Evolutionary conservation across 2,329 filamentous ascomycete species (phyloP), one percentile per base, ranked within the genome.

Genomic region (Phaeosphaeria sp.): DNA sequence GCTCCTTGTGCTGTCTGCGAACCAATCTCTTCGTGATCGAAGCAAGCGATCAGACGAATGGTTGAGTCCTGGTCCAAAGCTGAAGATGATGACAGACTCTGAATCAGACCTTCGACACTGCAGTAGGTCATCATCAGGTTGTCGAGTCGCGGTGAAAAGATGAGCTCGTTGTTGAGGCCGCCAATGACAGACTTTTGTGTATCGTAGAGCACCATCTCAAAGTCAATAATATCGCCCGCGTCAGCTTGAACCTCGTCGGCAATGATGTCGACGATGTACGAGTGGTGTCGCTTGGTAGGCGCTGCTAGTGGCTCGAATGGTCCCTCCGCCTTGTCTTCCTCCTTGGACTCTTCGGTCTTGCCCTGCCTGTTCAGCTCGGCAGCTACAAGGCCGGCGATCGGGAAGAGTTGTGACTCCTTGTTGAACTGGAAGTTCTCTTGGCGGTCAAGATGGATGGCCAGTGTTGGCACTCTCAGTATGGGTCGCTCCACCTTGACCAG

Each of bases 71-170:
- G 79, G 44, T 92, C 87, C 25, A 98, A 85, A 6, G 89, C 85
- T 3, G 83, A 80, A 13, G 86, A 76, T 2, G 86, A 83, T 20
- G 83, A 79, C 24, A 96, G 81, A 0, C 94, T 97, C 63, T 89
- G 85, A 69, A 98, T 92, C 55, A 99, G 83, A 55, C 92, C 93
- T 78, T 90, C 86, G 53, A 95, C 88, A 64, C 91, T 90, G 81
- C 95, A 98, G 82, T 93, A 98, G 9, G 94, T 96, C 91, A 96
- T 97, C 79, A 92, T 91, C 17, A 97, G 84, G 78, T 99, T 99
- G 81, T 99, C 95, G 54, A 99, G 86, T 46, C 95, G 89, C n/a
- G 93, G 88, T 2, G 94, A 97, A 81, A 94, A 97, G 80, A 99
- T 91, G 75, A 99, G 91, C 78, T 99, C 95, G 72, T 97, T 90